These are phyloP conservation scores for Hylodesmum podocarpum DNA, from an alignment of 306 rosid species.

Conservation along the genomic window DNA sequence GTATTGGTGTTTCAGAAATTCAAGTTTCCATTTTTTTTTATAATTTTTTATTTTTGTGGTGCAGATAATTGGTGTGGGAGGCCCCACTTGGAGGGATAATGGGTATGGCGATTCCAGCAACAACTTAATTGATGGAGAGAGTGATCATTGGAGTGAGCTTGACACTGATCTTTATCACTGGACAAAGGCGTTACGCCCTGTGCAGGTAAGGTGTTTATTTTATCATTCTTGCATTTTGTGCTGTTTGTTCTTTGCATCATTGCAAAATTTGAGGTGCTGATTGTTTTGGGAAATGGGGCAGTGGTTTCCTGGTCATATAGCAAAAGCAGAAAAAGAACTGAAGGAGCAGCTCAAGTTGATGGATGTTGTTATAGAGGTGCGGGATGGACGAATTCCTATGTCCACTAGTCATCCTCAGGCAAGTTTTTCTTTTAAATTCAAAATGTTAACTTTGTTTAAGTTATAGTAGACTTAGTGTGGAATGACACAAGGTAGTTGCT, in stretches of 20 bases:
- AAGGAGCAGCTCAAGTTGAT: constrained; percentile 85
- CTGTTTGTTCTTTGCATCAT: background rate
- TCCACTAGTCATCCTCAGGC: constrained; percentile 96
- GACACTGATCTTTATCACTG: constrained; percentile 83
- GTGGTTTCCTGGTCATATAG: constrained; percentile 99
- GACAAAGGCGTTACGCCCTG: constrained; percentile 82
- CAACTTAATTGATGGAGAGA: constrained; percentile 35
- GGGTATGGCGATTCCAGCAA: constrained; percentile 26
- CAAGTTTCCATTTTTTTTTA: background rate
- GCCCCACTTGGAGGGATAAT: constrained; percentile 46
- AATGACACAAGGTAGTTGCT: too few species aligned
- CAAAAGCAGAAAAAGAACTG: constrained; percentile 90
- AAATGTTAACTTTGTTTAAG: background rate
- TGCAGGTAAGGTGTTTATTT: constrained; percentile 78
- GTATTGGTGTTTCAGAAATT: background rate
- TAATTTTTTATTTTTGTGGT: background rate
- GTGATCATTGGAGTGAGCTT: constrained; percentile 60
- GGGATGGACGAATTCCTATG: constrained; percentile 89
- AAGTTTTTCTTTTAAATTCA: background rate
- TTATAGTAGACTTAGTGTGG: too few species aligned
- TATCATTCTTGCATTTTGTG: background rate
- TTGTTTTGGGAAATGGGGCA: constrained; percentile 37
- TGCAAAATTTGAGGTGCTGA: constrained; percentile 20
- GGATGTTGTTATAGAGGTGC: constrained; percentile 93
- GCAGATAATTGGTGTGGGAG: constrained; percentile 81